Evolutionary conservation across 148 eudicot genomes (phyloP), one percentile per base, ranked within the genome.

Genomic region (Tetragonia tetragonoides): DNA sequence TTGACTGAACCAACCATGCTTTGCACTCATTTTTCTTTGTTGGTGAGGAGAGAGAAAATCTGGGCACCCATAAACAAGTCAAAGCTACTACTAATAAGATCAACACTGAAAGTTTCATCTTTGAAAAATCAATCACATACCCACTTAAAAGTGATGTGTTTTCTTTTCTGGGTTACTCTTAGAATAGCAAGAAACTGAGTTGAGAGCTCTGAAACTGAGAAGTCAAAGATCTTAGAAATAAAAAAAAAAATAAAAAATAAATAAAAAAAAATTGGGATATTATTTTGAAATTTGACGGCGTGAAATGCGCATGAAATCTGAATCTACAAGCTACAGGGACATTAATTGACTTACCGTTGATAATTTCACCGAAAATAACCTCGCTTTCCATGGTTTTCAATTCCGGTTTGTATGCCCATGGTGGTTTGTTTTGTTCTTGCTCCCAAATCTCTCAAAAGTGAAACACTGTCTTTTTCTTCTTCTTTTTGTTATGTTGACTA

Each of bases 1-100:
- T 91, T 0, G 98, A 94, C 57, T 94, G 98, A 70, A 94, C 98
- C 59, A 94, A 75, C 98, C 98, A 94, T 76, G 98, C 93, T 75
- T 90, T 90, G 87, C 98, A 93, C 73, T 84, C 84, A 3, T 63
- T 49, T 34, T 51, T 60, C 14, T 68, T 57, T 4, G 64, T 56
- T 9, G 85, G n/a, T 28, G 82, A 84, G 38, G 85, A 78, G 40
- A 64, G 51, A 28, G 80, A 64, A 39, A 80, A 70, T 0, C 41
- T 49, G 18, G 38, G 38, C 37, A 14, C 61, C 61, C 12, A 71
- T 23, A 57, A 68, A 68, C 70, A 73, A 79, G 67, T 46, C 51
- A 56, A 80, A 41, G 60, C 67, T 68, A 68, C 17, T 68, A 64
- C 75, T 38, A 34, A 11, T 70, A 65, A 70, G 21, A 81, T 44